A percentile compares a stretch with the other conserved stretches of the same genome.
These are phyloP conservation scores for Diaporthe ampelina DNA, from an alignment of 2,329 filamentous ascomycete genomes.

Conservation along the genomic window DNA sequence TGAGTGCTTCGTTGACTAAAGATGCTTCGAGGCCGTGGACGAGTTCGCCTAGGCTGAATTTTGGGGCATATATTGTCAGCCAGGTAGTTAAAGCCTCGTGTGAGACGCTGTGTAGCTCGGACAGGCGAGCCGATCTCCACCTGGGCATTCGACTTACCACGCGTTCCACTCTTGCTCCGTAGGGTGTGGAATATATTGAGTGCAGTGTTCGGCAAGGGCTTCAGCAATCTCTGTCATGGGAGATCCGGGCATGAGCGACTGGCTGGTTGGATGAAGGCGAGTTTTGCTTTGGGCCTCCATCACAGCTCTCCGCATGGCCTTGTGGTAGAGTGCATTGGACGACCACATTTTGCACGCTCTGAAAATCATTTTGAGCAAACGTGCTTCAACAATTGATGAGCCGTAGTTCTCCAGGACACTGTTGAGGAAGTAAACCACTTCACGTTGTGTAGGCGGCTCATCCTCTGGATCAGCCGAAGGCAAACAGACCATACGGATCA, in stretches of 20 bases:
- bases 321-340: not conserved
- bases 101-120: not conserved
- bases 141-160: not conserved
- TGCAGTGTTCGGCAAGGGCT: not conserved
- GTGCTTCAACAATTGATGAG: not conserved
- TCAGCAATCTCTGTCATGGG: not conserved
- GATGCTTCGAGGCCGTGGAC: not conserved
- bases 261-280: not conserved
- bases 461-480: not conserved
- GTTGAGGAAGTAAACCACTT: not conserved
- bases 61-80: not conserved
- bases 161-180: conserved; percentile 10
- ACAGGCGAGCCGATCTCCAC: not conserved
- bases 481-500: not conserved
- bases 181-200: not conserved
- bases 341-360: not conserved
- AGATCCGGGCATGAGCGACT: not conserved
- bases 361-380: not conserved
- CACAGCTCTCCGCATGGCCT: conserved; percentile 3
- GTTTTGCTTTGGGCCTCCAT: not conserved
- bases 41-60: conserved; percentile 4
- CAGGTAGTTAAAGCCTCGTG: not conserved
- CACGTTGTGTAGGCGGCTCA: not conserved
- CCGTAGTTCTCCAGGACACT: not conserved
- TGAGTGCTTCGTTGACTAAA: not conserved